Percentiles rank a stretch among this genome's conserved stretches.
Evolutionary conservation across 2,329 filamentous ascomycete genomes (phyloP).

Genomic region (Ambrosiella beaveri): DNA sequence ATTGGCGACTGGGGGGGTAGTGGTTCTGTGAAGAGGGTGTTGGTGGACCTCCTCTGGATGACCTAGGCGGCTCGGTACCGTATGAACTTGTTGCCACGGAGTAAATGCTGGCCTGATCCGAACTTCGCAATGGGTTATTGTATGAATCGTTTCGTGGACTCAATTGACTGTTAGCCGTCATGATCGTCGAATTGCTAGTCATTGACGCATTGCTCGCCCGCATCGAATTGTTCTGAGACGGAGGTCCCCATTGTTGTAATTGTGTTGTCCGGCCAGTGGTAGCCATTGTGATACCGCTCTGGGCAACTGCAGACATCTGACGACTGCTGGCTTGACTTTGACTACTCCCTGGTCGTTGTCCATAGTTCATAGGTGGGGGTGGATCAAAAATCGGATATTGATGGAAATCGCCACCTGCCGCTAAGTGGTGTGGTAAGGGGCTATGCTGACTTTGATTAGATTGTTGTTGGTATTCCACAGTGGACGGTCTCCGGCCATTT

Average conservation of each 20-base stretch:
- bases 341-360: constrained; percentile 18
- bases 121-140: constrained; percentile 29
- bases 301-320: constrained; percentile 39
- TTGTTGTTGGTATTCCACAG: constrained; percentile 35
- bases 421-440: constrained; percentile 66
- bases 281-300: constrained; percentile 49
- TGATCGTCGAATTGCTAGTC: constrained; percentile 29
- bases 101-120: constrained; percentile 35
- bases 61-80: constrained; percentile 22
- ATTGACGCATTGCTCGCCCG: constrained; percentile 38
- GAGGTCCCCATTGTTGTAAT: constrained; percentile 59
- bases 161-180: constrained; percentile 42
- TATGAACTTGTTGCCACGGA: constrained; percentile 8
- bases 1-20: constrained; percentile 35
- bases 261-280: constrained; percentile 54
- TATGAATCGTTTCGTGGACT: constrained; percentile 33
- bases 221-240: constrained; percentile 11
- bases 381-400: constrained; percentile 67
- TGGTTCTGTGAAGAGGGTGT: constrained; percentile 41
- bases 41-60: constrained; percentile 34
- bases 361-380: constrained; percentile 25
- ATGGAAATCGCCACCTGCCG: constrained; percentile 59
- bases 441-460: constrained; percentile 40
- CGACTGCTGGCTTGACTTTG: constrained; percentile 26
- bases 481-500: neutral